These are phyloP conservation scores for Backusella tarrabulga DNA, from an alignment of 192 early-diverging fungal species.

Conservation along the genomic window DNA sequence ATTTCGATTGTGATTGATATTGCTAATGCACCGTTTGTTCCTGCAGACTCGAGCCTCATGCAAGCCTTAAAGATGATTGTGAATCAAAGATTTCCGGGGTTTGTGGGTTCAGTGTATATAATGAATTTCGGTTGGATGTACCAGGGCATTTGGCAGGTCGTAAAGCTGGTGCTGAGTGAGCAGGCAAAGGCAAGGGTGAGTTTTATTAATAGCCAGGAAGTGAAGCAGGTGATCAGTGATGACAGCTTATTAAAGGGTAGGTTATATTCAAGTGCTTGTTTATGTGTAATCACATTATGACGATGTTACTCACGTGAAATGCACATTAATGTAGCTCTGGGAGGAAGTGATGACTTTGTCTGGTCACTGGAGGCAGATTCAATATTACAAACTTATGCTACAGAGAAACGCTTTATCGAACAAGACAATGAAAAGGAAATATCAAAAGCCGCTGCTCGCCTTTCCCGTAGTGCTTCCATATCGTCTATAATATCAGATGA, in stretches of 20 bases:
- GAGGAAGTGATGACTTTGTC: constrained; percentile 22
- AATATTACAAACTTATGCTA: constrained; percentile 25
- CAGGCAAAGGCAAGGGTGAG: constrained; percentile 34
- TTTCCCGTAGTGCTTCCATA: background rate
- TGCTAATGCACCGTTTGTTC: constrained; percentile 27
- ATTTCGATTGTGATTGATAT: constrained; percentile 30
- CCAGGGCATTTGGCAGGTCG: constrained; percentile 44
- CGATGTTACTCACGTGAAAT: background rate
- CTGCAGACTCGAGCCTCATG: constrained; percentile 23
- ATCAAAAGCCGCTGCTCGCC: background rate
- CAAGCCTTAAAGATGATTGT: constrained; percentile 19
- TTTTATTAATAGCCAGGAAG: constrained; percentile 32
- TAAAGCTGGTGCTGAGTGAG: constrained; percentile 35
- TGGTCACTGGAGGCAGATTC: constrained; percentile 18
- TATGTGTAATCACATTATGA: background rate
- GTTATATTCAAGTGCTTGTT: background rate
- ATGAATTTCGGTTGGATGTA: constrained; percentile 52
- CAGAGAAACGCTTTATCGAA: background rate
- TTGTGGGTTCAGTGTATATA: constrained; percentile 28
- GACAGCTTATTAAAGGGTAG: constrained; percentile 37
- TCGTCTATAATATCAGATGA: constrained; percentile 12
- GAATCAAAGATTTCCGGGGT: constrained; percentile 28
- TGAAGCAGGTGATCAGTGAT: constrained; percentile 26
- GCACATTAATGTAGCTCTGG: constrained; percentile 7
- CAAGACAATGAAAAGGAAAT: background rate